Conservation (phyloP, 257 asterid species). For the Paulownia fortunei region DNA sequence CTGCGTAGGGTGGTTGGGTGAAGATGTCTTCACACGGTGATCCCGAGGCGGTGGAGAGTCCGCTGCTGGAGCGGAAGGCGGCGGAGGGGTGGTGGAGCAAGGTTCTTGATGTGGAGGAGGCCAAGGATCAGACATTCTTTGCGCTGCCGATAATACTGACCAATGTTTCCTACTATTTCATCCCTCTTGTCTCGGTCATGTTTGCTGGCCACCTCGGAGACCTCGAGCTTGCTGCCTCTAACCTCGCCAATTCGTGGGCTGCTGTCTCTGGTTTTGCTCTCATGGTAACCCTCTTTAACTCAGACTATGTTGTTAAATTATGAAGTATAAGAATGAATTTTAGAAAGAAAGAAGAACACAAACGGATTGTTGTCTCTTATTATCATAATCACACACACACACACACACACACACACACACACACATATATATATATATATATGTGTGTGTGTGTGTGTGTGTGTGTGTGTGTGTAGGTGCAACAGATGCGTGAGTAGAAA, state of each 20-base stretch:
- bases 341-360: no score
- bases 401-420: no score
- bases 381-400: no score
- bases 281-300: constrained; percentile 45
- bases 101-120: constrained; percentile 64
- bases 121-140: constrained; percentile 61
- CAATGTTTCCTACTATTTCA: constrained; percentile 49
- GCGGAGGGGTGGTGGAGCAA: constrained; percentile 41
- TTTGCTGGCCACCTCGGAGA: constrained; percentile 87
- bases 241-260: constrained; percentile 84
- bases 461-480: no score
- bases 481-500: no score
- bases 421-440: no score
- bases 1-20: not conserved
- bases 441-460: no score
- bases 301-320: no score
- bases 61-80: constrained; percentile 34
- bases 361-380: no score
- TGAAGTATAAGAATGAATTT: no score
- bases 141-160: constrained; percentile 69
- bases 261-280: constrained; percentile 64
- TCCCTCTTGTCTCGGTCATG: constrained; percentile 79
- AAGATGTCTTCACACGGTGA: constrained; percentile 39
- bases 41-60: constrained; percentile 30
- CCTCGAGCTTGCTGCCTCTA: constrained; percentile 71